Percentiles rank a stretch among this genome's conserved stretches.
Conservation (phyloP, 345 rosid species). For the Garcia nutans region DNA sequence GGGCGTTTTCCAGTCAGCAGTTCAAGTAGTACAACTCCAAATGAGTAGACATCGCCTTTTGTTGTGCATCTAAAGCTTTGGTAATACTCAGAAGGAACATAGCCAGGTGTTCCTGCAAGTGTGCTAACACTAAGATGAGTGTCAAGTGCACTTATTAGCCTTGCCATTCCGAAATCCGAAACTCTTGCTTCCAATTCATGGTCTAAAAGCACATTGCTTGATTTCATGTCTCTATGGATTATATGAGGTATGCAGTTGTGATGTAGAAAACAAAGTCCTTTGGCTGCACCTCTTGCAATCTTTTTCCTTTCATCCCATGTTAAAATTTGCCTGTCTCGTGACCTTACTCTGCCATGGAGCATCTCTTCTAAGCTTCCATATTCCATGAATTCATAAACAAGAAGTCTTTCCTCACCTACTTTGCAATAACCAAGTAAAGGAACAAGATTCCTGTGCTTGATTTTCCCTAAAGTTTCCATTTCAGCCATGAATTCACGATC, state of each 20-base stretch:
- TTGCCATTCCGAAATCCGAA: constrained; percentile 97
- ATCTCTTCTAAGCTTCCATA: constrained; percentile 89
- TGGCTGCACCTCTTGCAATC: constrained; percentile 90
- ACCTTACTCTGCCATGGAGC: constrained; percentile 70
- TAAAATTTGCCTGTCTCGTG: constrained; percentile 47
- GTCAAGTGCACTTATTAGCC: constrained; percentile 92
- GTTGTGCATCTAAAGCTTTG: constrained; percentile 96
- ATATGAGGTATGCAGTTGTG: constrained; percentile 98
- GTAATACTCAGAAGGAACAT: constrained; percentile 93
- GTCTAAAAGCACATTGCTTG: constrained; percentile 86
- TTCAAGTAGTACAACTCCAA: constrained; percentile 86
- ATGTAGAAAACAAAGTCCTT: constrained; percentile 90
- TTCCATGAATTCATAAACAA: constrained; percentile 92
- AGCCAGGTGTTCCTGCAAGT: constrained; percentile 94
- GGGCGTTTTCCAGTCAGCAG: constrained; percentile 91
- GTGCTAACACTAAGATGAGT: constrained; percentile 96
- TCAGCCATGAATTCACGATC: constrained; percentile 98
- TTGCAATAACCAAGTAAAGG: constrained; percentile 90
- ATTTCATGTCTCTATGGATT: constrained; percentile 92
- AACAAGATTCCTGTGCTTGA: constrained; percentile 88
- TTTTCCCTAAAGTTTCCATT: constrained; percentile 95
- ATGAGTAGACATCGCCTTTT: constrained; percentile 89
- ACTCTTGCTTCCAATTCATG: constrained; percentile 95
- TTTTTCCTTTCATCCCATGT: constrained; percentile 87
- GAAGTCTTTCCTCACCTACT: constrained; percentile 86